phyloP scores from a whole-genome alignment of 2,329 filamentous ascomycete genomes.

The Talaromyces sp. region DNA sequence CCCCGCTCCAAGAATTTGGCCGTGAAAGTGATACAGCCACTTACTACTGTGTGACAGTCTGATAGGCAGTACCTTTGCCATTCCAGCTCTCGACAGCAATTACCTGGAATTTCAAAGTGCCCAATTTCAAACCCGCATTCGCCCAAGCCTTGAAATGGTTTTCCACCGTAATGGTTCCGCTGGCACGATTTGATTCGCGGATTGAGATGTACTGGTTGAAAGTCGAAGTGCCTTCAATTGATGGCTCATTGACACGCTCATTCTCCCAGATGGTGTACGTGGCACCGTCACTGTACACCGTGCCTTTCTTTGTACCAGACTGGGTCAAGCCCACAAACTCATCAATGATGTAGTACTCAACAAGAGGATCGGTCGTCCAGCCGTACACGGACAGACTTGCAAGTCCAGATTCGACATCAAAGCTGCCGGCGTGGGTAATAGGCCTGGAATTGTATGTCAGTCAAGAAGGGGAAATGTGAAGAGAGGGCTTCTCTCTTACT shows the following conservation, averaged over 20 bases:
- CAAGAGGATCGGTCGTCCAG: conserved; percentile 39
- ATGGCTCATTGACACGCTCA: conserved; percentile 38
- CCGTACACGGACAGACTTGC: conserved; percentile 40
- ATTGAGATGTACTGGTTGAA: conserved; percentile 47
- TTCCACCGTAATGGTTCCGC: conserved; percentile 35
- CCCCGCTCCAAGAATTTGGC: neutral
- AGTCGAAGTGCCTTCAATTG: conserved; percentile 40
- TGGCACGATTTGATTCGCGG: conserved; percentile 32
- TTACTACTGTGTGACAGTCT: neutral
- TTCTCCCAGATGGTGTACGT: conserved; percentile 40
- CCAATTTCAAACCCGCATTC: conserved; percentile 31
- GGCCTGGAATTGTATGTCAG: neutral
- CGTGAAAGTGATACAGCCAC: neutral
- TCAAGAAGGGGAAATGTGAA: neutral
- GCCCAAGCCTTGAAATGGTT: conserved; percentile 41
- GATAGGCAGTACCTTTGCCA: conserved; percentile 1
- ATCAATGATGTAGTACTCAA: conserved; percentile 42
- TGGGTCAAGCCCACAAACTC: conserved; percentile 31
- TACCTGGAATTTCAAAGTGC: conserved; percentile 41
- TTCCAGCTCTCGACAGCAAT: conserved; percentile 38
- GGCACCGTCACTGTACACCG: conserved; percentile 36
- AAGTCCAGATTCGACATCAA: conserved; percentile 31
- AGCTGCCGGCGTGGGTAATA: conserved; percentile 16
- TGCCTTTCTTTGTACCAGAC: conserved; percentile 32
- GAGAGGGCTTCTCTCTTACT: conserved; percentile 37